Evolutionary conservation across 1,284 basidiomycete species (phyloP).

Genomic region (Ganoderma multipileum): DNA sequence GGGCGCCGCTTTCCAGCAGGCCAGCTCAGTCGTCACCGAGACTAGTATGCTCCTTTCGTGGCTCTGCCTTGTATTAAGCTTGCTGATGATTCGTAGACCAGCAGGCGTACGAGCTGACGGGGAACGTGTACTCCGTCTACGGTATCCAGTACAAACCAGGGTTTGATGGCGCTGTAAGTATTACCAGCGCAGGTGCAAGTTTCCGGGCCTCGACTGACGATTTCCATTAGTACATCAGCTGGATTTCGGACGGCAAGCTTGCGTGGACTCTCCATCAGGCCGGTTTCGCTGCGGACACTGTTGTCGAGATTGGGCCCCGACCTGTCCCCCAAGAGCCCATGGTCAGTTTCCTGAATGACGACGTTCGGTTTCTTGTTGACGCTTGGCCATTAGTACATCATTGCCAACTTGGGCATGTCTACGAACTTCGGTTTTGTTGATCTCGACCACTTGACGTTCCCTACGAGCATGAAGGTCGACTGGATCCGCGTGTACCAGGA

Average conservation of each 20-base stretch:
- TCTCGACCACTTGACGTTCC: constrained; percentile 70
- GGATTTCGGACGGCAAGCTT: constrained; percentile 70
- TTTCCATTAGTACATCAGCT: constrained; percentile 73
- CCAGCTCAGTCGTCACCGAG: constrained; percentile 43
- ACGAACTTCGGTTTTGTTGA: constrained; percentile 78
- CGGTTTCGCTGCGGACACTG: constrained; percentile 73
- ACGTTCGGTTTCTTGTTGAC: background rate
- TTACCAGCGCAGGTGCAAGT: background rate
- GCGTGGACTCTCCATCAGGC: constrained; percentile 81
- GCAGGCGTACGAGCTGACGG: constrained; percentile 49
- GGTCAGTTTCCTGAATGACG: constrained; percentile 47
- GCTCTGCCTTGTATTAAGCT: constrained; percentile 67
- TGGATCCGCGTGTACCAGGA: constrained; percentile 87
- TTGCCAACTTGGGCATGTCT: constrained; percentile 86
- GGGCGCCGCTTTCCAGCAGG: constrained; percentile 63
- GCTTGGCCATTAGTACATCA: constrained; percentile 75
- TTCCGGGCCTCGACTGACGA: constrained; percentile 52
- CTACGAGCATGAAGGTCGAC: constrained; percentile 77
- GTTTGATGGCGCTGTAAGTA: constrained; percentile 44
- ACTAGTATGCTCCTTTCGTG: constrained; percentile 40
- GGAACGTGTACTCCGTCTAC: constrained; percentile 59
- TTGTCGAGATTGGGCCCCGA: constrained; percentile 74
- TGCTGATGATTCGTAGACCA: constrained; percentile 37
- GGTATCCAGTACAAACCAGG: constrained; percentile 68
- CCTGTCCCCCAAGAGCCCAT: constrained; percentile 87